Evolutionary conservation across 164 flowering plant species (phyloP), one percentile per base, ranked within the genome.

Genomic region (Hamamelis virginiana): DNA sequence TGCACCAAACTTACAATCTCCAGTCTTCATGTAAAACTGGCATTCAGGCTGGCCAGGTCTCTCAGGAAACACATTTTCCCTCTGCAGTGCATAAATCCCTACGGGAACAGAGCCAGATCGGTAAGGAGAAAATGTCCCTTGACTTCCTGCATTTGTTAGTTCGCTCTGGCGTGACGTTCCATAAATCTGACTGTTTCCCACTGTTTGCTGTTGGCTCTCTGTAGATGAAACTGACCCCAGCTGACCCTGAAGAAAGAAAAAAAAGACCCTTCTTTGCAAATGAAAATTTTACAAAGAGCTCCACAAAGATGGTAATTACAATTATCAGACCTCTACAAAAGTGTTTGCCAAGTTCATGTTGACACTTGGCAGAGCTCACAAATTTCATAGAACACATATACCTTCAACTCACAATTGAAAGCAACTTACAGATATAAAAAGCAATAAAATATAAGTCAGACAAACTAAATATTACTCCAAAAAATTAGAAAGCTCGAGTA

Each of bases 11-110:
- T 94, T 94, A 65, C 98, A 94, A 73, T 94, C 98, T 62, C 98
- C 98, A 69, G 98, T 95, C 78, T 92, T 95, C 97, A 95, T 87
- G 79, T 95, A 95, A 78, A 87, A 95, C 77, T 92, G 97, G 80
- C 98, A 95, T 69, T 95, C 98, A 51, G 97, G 94, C 72, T 91
- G 96, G 46, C 90, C 98, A 66, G 96, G 98, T 78, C 97, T 88
- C 84, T 92, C 97, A 56, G 98, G 98, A 78, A 95, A 95, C 44
- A 91, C 80, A 72, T 83, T 87, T 38, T 92, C 97, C 65, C 92
- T 83, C 76, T 84, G 94, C 75, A 89, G 73, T 65, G 94, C 86
- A 85, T 84, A 91, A 70, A 77, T 82, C 10, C 97, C 94, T 50
- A 85, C 62, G 50, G 94, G 87, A 16, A 82, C 70, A 70, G 94